These are phyloP conservation scores for Halophytophthora batemanensis DNA, from an alignment of 352 stramenopile genomes.

Conservation along the genomic window DNA sequence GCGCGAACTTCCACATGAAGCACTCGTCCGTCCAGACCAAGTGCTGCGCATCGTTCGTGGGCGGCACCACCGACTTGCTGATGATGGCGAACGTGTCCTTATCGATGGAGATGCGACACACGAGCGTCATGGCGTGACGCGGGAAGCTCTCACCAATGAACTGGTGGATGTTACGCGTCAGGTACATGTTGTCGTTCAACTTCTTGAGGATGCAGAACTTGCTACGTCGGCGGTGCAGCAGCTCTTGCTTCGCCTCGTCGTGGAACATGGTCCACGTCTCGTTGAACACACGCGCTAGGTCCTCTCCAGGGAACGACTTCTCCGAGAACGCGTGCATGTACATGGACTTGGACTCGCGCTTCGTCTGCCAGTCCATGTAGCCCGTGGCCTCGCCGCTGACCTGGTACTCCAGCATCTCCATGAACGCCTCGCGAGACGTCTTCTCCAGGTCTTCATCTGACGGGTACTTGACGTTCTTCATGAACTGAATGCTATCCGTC, in stretches of 20 bases:
- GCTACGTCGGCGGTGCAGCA: conserved; percentile 67
- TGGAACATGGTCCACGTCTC: conserved; percentile 76
- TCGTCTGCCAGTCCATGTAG: conserved; percentile 78
- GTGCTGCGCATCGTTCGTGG: conserved; percentile 78
- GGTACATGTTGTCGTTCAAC: conserved; percentile 81
- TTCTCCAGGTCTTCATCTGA: conserved; percentile 77
- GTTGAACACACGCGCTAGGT: conserved; percentile 77
- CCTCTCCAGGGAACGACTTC: conserved; percentile 64
- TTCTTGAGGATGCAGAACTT: conserved; percentile 87
- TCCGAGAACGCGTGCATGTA: conserved; percentile 78
- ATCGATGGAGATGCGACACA: conserved; percentile 81
- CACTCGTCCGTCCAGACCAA: conserved; percentile 87
- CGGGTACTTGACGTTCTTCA: conserved; percentile 86
- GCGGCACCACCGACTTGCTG: conserved; percentile 76
- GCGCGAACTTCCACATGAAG: conserved; percentile 82
- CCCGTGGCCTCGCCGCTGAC: conserved; percentile 60
- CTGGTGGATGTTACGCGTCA: conserved; percentile 85
- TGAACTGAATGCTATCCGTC: conserved; percentile 85
- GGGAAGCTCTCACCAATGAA: conserved; percentile 87
- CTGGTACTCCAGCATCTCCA: conserved; percentile 81
- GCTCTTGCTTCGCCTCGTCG: conserved; percentile 70
- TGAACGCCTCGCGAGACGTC: conserved; percentile 65
- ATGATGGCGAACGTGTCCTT: conserved; percentile 81
- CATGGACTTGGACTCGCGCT: conserved; percentile 85
- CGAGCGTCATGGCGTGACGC: conserved; percentile 77